Conservation (phyloP, 345 rosid species). For the Cochlearia excelsa region DNA sequence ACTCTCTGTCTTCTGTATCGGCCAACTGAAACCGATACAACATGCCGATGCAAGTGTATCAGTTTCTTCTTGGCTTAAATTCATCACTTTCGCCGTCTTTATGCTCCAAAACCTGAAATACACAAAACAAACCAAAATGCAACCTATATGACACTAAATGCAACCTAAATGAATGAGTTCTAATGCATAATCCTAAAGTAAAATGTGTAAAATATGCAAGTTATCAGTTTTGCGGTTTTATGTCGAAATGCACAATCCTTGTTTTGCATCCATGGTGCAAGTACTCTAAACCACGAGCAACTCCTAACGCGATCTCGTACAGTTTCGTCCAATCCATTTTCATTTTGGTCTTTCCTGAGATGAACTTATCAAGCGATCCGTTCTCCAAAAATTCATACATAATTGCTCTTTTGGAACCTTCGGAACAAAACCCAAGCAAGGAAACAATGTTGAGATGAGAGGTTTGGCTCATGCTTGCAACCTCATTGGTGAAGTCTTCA, state of each 20-base stretch:
- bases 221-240: constrained; percentile 39
- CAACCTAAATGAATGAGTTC: too few species aligned
- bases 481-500: constrained; percentile 47
- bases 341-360: background rate
- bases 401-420: constrained; percentile 35
- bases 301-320: constrained; percentile 32
- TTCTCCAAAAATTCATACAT: constrained; percentile 38
- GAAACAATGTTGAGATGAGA: constrained; percentile 45
- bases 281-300: constrained; percentile 47
- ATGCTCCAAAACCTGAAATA: too few species aligned
- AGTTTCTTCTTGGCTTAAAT: too few species aligned
- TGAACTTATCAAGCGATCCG: constrained; percentile 41
- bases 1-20: too few species aligned
- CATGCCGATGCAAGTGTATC: too few species aligned
- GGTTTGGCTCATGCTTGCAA: constrained; percentile 42
- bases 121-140: too few species aligned
- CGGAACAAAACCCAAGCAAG: constrained; percentile 42
- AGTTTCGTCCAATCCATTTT: constrained; percentile 12
- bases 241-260: constrained; percentile 48
- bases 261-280: constrained; percentile 47
- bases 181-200: too few species aligned
- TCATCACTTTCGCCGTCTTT: too few species aligned
- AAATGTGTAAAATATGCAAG: too few species aligned
- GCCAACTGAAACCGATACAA: too few species aligned
- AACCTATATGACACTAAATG: too few species aligned